Evolutionary conservation across 176 grass and related monocot species (phyloP).

Genomic region (Cymbopogon citratus): DNA sequence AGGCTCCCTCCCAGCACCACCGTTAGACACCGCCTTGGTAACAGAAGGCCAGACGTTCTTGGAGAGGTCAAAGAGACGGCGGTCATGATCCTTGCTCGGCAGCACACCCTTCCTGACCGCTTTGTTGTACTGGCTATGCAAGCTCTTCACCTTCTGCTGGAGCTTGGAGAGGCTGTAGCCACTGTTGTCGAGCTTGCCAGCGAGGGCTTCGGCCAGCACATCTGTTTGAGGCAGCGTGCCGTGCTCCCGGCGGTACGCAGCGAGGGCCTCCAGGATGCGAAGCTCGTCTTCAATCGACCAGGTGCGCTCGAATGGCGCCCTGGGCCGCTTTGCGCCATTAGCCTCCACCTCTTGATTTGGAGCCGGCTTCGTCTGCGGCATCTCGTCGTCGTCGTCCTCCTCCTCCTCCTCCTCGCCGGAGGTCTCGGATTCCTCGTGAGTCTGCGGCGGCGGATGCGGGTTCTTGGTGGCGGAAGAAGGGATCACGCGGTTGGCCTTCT

Average conservation of each 20-base stretch:
- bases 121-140: conserved; percentile 10
- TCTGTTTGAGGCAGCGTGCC: conserved; percentile 8
- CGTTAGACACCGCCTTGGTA: too few species aligned
- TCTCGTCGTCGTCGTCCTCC: conserved; percentile 11
- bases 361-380: background rate
- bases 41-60: conserved; percentile 21
- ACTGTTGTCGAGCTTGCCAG: conserved; percentile 23
- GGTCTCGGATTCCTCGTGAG: background rate
- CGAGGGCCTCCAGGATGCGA: conserved; percentile 37
- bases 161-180: conserved; percentile 11
- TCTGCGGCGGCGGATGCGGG: background rate
- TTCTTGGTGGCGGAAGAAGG: background rate
- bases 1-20: too few species aligned
- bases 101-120: background rate
- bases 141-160: conserved; percentile 2
- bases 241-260: conserved; percentile 30
- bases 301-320: background rate
- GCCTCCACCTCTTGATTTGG: background rate
- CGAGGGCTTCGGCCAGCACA: background rate
- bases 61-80: conserved; percentile 19
- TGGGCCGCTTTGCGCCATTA: background rate
- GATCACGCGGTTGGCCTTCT: background rate
- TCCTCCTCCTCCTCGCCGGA: conserved; percentile 1
- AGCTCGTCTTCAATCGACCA: conserved; percentile 44
- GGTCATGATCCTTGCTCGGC: conserved; percentile 36